Conservation (phyloP, 345 rosid species). For the Boechera divaricarpa region DNA sequence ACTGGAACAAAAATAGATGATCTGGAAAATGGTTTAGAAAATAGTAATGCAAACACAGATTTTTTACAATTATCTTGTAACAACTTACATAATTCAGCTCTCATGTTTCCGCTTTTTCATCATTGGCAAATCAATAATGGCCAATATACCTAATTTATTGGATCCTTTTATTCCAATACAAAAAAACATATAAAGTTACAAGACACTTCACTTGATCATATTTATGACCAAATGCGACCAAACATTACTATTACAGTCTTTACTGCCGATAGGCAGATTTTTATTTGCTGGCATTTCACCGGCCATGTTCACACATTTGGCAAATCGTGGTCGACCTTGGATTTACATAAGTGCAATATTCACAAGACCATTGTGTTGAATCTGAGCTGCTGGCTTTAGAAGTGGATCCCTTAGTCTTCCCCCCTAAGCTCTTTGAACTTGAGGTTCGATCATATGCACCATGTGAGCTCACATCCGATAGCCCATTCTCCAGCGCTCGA, state of each 20-base stretch:
- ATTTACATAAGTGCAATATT: constrained; percentile 72
- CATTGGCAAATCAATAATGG: not conserved
- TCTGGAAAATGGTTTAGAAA: too few relatives aligned
- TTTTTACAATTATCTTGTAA: not conserved
- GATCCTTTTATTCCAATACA: not conserved
- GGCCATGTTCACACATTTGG: constrained; percentile 70
- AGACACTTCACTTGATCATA: constrained; percentile 19
- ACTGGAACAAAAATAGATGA: too few relatives aligned
- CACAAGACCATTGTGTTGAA: constrained; percentile 77
- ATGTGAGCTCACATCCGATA: too few relatives aligned
- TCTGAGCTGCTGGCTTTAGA: constrained; percentile 61
- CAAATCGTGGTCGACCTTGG: constrained; percentile 60
- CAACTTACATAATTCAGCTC: not conserved
- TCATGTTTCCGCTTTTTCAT: not conserved
- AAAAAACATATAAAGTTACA: constrained; percentile 26
- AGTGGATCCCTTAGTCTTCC: constrained; percentile 64
- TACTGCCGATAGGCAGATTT: not conserved
- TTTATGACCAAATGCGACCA: constrained; percentile 25
- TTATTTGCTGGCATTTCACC: constrained; percentile 29
- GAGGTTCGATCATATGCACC: constrained; percentile 57
- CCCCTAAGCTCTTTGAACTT: constrained; percentile 58
- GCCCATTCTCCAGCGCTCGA: constrained; percentile 80
- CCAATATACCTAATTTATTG: not conserved
- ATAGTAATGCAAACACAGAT: not conserved
- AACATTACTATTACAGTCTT: constrained; percentile 19